Conservation (phyloP, 805 yeast species). For the Yamadazyma insecticola region DNA sequence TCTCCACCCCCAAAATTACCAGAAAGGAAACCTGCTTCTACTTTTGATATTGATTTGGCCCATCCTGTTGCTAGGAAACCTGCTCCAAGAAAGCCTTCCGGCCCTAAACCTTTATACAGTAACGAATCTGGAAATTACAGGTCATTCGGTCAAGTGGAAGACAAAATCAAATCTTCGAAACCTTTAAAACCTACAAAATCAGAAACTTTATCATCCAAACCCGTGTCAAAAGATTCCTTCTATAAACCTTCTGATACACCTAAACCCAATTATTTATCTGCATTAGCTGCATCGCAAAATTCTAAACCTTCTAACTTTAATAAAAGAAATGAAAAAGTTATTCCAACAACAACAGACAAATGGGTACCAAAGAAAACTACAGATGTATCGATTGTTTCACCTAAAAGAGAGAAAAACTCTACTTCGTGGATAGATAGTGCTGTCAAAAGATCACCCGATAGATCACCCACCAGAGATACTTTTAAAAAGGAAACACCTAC, state of each 20-base stretch:
- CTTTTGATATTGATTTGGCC: slow-evolving; percentile 13
- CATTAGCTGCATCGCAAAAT: slow-evolving; percentile 9
- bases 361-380: too few relatives aligned
- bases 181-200: slow-evolving; percentile 13
- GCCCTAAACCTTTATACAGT: neutral
- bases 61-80: slow-evolving; percentile 13
- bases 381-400: slow-evolving; percentile 2
- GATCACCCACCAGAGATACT: neutral
- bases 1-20: slow-evolving; percentile 2
- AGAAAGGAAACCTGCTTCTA: slow-evolving; percentile 1
- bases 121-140: slow-evolving; percentile 5
- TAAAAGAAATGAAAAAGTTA: too few relatives aligned
- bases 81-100: neutral
- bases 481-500: slow-evolving; percentile 1
- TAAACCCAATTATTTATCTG: slow-evolving; percentile 11
- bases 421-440: slow-evolving; percentile 11
- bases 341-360: too few relatives aligned
- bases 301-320: slow-evolving; percentile 3
- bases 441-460: slow-evolving; percentile 5
- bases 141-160: slow-evolving; percentile 20
- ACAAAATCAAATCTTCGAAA: slow-evolving; percentile 11
- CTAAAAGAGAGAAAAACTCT: slow-evolving; percentile 1
- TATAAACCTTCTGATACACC: slow-evolving; percentile 3
- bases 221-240: slow-evolving; percentile 2
- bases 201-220: slow-evolving; percentile 6